Conservation (phyloP, 176 grass and related monocot species). For the Oryza glaberrima region DNA sequence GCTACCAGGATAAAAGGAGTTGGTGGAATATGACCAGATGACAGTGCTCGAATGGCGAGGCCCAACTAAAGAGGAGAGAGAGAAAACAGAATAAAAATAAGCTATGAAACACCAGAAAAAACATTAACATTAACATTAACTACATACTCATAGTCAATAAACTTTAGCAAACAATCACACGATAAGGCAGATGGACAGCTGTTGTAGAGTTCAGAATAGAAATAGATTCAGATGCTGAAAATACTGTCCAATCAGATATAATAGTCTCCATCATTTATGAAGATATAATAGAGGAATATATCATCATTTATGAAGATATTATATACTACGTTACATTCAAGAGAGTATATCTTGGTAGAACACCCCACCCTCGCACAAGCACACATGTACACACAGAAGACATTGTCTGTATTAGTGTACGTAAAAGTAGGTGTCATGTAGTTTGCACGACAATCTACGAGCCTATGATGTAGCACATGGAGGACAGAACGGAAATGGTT, state of each 20-base stretch:
- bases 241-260: neutral
- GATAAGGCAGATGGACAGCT: neutral
- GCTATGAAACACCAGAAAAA: slow-evolving; percentile 2
- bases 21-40: slow-evolving; percentile 72
- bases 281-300: neutral
- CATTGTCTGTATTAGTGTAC: neutral
- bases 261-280: neutral
- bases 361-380: neutral
- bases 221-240: slow-evolving; percentile 3
- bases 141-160: slow-evolving; percentile 18
- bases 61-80: slow-evolving; percentile 58
- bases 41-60: slow-evolving; percentile 68
- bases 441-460: neutral
- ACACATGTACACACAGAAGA: too few relatives aligned
- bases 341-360: neutral
- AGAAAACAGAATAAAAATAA: slow-evolving; percentile 6
- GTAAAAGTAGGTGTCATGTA: neutral
- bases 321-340: neutral
- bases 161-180: slow-evolving; percentile 13
- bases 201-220: slow-evolving; percentile 26
- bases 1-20: slow-evolving; percentile 78
- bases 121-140: neutral
- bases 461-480: neutral
- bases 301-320: neutral
- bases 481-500: neutral